Conservation (phyloP, 2,329 filamentous ascomycete species). For the Thielaviopsis musarum region DNA sequence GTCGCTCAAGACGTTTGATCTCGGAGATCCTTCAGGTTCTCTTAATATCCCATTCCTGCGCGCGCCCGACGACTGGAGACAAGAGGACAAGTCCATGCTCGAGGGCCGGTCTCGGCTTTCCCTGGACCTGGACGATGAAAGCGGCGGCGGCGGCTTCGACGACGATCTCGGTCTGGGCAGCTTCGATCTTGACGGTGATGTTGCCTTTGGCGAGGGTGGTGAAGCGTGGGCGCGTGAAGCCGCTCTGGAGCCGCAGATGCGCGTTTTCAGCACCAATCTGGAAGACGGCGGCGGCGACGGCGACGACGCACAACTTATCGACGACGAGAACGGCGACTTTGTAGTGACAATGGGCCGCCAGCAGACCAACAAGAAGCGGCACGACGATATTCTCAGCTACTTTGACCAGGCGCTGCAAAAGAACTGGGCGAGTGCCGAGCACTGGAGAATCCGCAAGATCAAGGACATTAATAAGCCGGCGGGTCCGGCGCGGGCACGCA, state of each 20-base stretch:
- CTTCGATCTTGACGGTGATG: conserved; percentile 57
- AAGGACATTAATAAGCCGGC: conserved; percentile 57
- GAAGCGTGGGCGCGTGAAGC: conserved; percentile 91
- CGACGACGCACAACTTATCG: conserved; percentile 32
- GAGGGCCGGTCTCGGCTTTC: conserved; percentile 64
- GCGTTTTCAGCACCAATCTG: conserved; percentile 50
- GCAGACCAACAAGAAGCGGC: conserved; percentile 39
- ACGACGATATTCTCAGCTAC: conserved; percentile 93
- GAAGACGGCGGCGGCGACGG: conserved; percentile 31
- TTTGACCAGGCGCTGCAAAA: conserved; percentile 94
- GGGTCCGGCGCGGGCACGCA: conserved; percentile 47
- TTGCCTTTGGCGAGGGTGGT: conserved; percentile 86
- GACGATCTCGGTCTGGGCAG: conserved; percentile 58
- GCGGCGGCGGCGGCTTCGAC: conserved; percentile 53
- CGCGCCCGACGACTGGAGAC: conserved; percentile 67
- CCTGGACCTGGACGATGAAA: conserved; percentile 78
- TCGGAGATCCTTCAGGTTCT: conserved; percentile 70
- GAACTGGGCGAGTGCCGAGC: conserved; percentile 96
- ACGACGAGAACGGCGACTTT: conserved; percentile 46
- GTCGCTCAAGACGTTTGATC: conserved; percentile 81
- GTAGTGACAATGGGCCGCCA: conserved; percentile 61
- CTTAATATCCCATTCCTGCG: conserved; percentile 87
- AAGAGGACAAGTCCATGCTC: conserved; percentile 36
- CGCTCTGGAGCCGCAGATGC: conserved; percentile 70
- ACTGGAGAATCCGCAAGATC: conserved; percentile 93